Evolutionary conservation across 164 flowering plant species (phyloP), one percentile per base, ranked within the genome.

Genomic region (Euptelea pleiosperma): DNA sequence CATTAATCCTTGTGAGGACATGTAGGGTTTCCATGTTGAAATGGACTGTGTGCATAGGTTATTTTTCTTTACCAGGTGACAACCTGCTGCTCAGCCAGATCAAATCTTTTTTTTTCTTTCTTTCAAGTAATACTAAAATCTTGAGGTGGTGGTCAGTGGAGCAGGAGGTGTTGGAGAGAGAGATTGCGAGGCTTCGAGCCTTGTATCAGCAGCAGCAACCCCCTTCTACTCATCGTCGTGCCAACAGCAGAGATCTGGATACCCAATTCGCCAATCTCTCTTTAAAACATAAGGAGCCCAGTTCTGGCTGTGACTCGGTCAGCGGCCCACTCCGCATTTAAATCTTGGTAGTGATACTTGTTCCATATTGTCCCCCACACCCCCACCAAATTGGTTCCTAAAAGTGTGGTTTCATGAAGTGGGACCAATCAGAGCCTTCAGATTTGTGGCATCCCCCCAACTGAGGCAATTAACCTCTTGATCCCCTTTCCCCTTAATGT

Each of bases 91-190:
- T n/a, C n/a, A n/a, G n/a, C n/a, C n/a, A n/a, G n/a, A n/a, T n/a
- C n/a, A n/a, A n/a, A n/a, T n/a, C n/a, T n/a, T n/a, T n/a, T 10
- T 15, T 7, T 12, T 19, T 30, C 8, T 1, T 41, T 7, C 1
- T 26, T 40, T 41, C 22, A 18, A 46, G 25, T 53, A n/a, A 9
- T 43, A 44, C 47, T 48, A 40, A 56, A 41, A 45, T 18, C 48
- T 36, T 29, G 44, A 24, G 25, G 1, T 34, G 58, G 36, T 62
- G 45, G 37, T 58, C 84, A 93, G 99, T 90, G 79, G 99, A 93
- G 74, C 96, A 93, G 14, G 99, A 93, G 63, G 77, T 90, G 11
- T 61, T 93, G 73, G 98, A 93, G 83, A 86, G 86, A 57, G 98
- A 93, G 77, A 82, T 79, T 41, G 81, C 70, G 43, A 82, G 97